Evolutionary conservation across 1,139 yeast genomes (phyloP), one percentile per base, ranked within the genome.

Genomic region (Casaregolazyma suthepensis): DNA sequence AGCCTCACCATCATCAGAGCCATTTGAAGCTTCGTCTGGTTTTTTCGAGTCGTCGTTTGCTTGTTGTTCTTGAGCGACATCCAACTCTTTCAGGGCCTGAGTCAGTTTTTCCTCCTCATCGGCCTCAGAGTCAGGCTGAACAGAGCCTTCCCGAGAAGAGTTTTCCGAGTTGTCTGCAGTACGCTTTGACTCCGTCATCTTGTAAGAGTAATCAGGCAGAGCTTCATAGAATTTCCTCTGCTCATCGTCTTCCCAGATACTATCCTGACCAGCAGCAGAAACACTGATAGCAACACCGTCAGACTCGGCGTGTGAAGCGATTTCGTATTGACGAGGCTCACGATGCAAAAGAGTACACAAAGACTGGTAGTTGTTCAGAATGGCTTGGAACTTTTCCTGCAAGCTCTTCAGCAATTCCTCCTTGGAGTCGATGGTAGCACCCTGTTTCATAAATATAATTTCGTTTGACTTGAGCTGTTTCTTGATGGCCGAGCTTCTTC

Each of bases 241-340:
- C 46, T 82, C 86, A 13, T 80, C 78, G 56, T 78, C 83, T 48
- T 80, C 86, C 96, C 96, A 89, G 17, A 84, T 68, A 9, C 71
- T 71, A 3, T 49, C 47, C 23, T 43, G 45, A 22, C 40, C 46
- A 20, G n/a, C 22, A 26, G 47, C 55, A 7, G 53, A 64, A 52
- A 60, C 53, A n/a, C 63, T 63, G 46, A 66, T 62, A 45, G 62
- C 48, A 42, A 65, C 61, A 26, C 57, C 61, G 18, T 59, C 58
- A 48, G 61, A 64, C 12, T 59, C 66, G 15, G 62, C 63, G 20
- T 58, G 57, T 2, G 61, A 56, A 6, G 54, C 52, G 17, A 44
- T 35, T 17, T 58, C 57, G 43, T 74, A 61, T 22, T 63, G 65
- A 1, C 78, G 79, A 63, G 75, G 60, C 10, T 62, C 61, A 23